Conservation (phyloP, 1,284 basidiomycete genomes). For the Thecaphora frezii region DNA sequence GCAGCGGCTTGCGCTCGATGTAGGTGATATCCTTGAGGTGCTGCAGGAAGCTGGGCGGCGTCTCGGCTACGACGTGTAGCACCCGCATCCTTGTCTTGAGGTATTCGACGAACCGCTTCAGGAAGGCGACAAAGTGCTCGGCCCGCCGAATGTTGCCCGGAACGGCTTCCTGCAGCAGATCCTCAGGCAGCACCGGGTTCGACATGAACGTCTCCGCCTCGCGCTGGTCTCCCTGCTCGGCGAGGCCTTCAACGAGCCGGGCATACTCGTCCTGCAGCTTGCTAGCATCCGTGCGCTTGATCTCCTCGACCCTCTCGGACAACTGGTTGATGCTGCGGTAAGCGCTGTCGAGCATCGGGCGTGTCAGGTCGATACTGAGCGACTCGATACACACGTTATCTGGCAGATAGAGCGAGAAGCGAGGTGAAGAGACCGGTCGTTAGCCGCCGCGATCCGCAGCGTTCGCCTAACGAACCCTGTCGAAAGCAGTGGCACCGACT, state of each 20-base stretch:
- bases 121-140: conserved; percentile 97
- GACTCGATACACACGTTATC: conserved; percentile 99
- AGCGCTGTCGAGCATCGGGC: conserved; percentile 96
- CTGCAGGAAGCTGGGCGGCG: conserved; percentile 94
- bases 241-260: conserved; percentile 92
- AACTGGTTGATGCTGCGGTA: conserved; percentile 83
- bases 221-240: conserved; percentile 63
- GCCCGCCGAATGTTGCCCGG: conserved; percentile 98
- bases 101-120: conserved; percentile 98
- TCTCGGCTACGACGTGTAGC: conserved; percentile 98
- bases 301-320: conserved; percentile 92
- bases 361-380: conserved; percentile 93
- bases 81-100: conserved; percentile 99
- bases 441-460: too few relatives aligned
- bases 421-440: conserved; percentile 2
- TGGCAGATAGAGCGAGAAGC: conserved; percentile 42
- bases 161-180: conserved; percentile 90
- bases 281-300: conserved; percentile 87
- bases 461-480: background rate
- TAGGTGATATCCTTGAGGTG: conserved; percentile 99
- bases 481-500: conserved; percentile 23
- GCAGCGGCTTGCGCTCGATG: conserved; percentile 91
- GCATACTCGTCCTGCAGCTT: conserved; percentile 97
- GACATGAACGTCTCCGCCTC: conserved; percentile 78
- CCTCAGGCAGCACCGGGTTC: conserved; percentile 92